A percentile compares a stretch with the other conserved stretches of the same genome.
phyloP scores from a whole-genome alignment of 2,329 filamentous ascomycete species.

The Alternaria rosae region DNA sequence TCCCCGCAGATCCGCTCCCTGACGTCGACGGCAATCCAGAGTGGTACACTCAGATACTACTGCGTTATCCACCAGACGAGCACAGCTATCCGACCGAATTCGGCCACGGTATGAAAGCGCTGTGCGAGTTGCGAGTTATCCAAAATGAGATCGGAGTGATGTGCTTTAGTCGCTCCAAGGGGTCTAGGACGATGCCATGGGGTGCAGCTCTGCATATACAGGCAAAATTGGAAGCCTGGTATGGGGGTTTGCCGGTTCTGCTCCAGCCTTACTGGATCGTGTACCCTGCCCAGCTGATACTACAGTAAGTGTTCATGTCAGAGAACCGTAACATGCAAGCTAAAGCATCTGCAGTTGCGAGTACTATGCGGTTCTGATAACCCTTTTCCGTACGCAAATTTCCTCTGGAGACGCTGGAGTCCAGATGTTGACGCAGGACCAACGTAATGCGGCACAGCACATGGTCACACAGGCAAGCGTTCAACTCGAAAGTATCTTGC shows the following conservation, averaged over 20 bases:
- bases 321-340: neutral
- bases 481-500: constrained; percentile 11
- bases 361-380: constrained; percentile 5
- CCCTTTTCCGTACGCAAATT: constrained; percentile 4
- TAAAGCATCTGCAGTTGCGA: neutral
- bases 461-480: constrained; percentile 1
- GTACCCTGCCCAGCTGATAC: constrained; percentile 15
- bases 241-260: constrained; percentile 1
- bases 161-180: neutral
- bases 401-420: neutral
- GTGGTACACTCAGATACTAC: constrained; percentile 28
- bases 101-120: constrained; percentile 16
- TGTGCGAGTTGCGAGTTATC: constrained; percentile 17
- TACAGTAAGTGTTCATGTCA: constrained; percentile 14
- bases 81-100: neutral
- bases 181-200: constrained; percentile 6
- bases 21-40: constrained; percentile 10
- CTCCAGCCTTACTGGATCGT: constrained; percentile 12
- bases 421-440: neutral
- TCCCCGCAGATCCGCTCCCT: constrained; percentile 14
- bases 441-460: neutral
- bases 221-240: constrained; percentile 16
- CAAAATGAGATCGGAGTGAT: constrained; percentile 13
- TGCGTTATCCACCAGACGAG: constrained; percentile 1
- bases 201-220: constrained; percentile 8